Evolutionary conservation across 2,329 filamentous ascomycete genomes (phyloP), one percentile per base, ranked within the genome.

Genomic region (Fusarium sp.): DNA sequence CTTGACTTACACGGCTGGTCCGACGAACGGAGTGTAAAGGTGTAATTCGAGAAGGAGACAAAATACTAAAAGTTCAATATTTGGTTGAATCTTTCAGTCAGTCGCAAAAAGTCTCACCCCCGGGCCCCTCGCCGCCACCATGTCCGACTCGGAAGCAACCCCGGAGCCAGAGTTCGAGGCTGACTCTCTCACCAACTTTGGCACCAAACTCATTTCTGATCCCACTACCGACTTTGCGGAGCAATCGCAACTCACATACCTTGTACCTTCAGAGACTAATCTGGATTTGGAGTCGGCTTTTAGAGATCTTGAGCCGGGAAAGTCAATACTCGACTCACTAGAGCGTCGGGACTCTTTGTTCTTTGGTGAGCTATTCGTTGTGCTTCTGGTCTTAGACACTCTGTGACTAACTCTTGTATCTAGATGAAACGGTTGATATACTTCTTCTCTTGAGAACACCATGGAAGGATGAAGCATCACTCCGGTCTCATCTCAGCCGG

Each of bases 371-470:
- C 82, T 50, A 16, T 39, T 25, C 50, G 45, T 45, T 32, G 41
- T 16, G 54, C 65, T 27, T 34, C 58, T 59, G 74, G 78, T 85
- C 84, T 52, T 88, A 88, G 82, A 88, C 85, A 82, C n/a, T 27
- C 58, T 23, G 23, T 67, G 43, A 43, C 78, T 79, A 25, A 79
- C 69, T 45, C 45, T 50, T 18, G 37, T 6, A 88, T 84, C 79
- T 32, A 95, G 93, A 95, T 88, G 93, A 95, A 85, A 90, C 90
- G 30, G 87, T 93, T 66, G 85, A 92, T 72, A 87, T 95, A 20
- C 91, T 93, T 78, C 84, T 95, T 71, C 86, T 94, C 13, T 87
- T 95, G 67, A 89, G 89, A 77, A 91, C 91, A 10, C 91, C 91
- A 5, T 86, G 88, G 78, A 85, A 88, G 66, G 88, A 90, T 65